A percentile compares a stretch with the other conserved stretches of the same genome.
Evolutionary conservation across 139 green algal species (phyloP).

Genomic region (Picochlorum sp.): DNA sequence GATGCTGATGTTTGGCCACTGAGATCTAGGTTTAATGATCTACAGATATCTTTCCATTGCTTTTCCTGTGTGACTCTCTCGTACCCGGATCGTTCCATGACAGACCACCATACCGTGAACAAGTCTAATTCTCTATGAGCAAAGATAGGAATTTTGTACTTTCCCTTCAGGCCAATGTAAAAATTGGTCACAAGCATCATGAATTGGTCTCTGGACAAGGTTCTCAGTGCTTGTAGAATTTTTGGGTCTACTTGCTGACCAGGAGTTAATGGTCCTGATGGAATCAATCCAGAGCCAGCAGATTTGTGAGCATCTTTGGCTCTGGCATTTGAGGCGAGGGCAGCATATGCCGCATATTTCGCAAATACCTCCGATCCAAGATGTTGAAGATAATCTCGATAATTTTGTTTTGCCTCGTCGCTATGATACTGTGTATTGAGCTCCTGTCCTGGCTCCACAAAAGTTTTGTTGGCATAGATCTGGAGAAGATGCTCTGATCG

Average conservation of each 20-base stretch:
- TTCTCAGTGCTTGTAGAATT: conserved; percentile 31
- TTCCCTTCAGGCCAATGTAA: conserved; percentile 34
- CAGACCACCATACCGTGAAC: conserved; percentile 50
- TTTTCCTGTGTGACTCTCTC: conserved; percentile 51
- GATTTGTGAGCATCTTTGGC: not conserved
- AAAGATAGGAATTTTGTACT: conserved; percentile 61
- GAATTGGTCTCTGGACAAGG: conserved; percentile 32
- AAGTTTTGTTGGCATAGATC: conserved; percentile 7
- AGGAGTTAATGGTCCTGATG: conserved; percentile 15
- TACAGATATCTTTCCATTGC: conserved; percentile 66
- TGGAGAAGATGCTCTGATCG: conserved; percentile 18
- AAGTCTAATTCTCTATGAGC: conserved; percentile 59
- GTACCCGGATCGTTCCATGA: conserved; percentile 59
- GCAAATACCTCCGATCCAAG: not conserved
- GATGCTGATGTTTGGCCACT: conserved; percentile 50
- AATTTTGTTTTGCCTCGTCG: not conserved
- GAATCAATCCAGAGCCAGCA: not conserved
- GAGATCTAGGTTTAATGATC: conserved; percentile 46
- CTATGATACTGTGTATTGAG: conserved; percentile 25
- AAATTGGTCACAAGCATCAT: conserved; percentile 45
- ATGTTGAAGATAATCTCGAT: not conserved
- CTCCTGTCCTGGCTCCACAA: conserved; percentile 6
- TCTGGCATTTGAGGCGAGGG: not conserved
- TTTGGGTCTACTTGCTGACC: conserved; percentile 23
- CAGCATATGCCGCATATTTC: conserved; percentile 1